Evolutionary conservation across 169 alveolate genomes (phyloP).

Genomic region (Cryptosporidium canis): DNA sequence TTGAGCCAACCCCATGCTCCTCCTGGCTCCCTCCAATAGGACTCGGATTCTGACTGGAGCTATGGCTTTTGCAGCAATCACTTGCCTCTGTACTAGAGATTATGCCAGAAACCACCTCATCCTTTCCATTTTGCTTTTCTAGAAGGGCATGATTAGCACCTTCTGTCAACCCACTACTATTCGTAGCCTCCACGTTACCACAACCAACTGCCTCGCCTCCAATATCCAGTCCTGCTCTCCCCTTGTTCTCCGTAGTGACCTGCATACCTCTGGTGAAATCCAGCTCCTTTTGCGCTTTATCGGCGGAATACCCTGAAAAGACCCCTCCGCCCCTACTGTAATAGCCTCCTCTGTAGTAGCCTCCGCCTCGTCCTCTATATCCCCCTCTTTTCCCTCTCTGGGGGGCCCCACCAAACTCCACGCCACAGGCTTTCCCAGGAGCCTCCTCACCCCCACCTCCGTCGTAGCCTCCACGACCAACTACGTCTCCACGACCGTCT

Average conservation of each 20-base stretch:
- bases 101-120: not conserved
- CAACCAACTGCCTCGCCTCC: not conserved
- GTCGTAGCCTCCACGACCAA: not conserved
- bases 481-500: not conserved
- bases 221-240: too few relatives aligned
- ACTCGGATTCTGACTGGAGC: constrained; percentile 11
- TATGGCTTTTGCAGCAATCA: constrained; percentile 8
- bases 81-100: constrained; percentile 14
- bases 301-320: not conserved
- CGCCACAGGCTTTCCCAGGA: too few relatives aligned
- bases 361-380: not conserved
- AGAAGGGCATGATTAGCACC: not conserved
- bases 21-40: constrained; percentile 19
- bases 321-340: not conserved
- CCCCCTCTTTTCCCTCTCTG: not conserved
- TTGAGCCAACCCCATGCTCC: not conserved
- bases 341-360: not conserved
- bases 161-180: not conserved
- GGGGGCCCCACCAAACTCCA: not conserved
- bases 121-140: not conserved
- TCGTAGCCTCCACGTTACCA: not conserved
- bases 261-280: not conserved
- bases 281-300: not conserved
- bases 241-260: not conserved
- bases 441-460: not conserved